phyloP scores from a whole-genome alignment of 257 asterid species.

The Nicotiana tomentosiformis region DNA sequence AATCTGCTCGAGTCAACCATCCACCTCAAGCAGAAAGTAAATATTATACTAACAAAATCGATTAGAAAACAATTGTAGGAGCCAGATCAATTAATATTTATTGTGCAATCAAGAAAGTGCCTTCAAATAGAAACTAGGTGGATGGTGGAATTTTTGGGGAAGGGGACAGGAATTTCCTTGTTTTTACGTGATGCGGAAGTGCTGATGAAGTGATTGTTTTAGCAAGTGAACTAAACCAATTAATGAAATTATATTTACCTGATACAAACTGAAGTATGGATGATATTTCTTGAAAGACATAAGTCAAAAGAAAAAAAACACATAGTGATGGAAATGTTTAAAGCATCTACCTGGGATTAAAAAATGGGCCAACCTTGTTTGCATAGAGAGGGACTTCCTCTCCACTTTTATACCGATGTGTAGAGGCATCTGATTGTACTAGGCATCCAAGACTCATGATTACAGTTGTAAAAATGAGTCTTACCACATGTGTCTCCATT shows the following conservation, averaged over 20 bases:
- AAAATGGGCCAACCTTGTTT: conserved; percentile 15
- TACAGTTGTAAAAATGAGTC: conserved; percentile 1
- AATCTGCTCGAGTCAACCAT: neutral
- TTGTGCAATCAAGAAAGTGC: neutral
- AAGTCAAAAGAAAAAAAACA: neutral
- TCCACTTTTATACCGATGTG: conserved; percentile 13
- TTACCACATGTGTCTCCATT: conserved; percentile 4
- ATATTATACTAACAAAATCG: neutral
- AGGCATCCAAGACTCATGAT: conserved; percentile 5
- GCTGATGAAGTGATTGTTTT: neutral
- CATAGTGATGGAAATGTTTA: neutral
- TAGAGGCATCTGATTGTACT: conserved; percentile 9
- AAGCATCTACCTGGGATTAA: conserved; percentile 12
- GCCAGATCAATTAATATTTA: neutral
- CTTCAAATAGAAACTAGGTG: neutral
- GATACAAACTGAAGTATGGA: neutral
- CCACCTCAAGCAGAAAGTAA: neutral
- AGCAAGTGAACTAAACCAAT: neutral
- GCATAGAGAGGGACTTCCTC: conserved; percentile 17
- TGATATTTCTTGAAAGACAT: neutral
- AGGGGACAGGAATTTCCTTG: neutral
- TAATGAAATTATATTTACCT: neutral
- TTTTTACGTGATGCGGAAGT: neutral
- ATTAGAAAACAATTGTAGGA: neutral
- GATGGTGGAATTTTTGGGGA: neutral